Conservation (phyloP, 805 yeast species). For the Saccharomycodes ludwigii region DNA sequence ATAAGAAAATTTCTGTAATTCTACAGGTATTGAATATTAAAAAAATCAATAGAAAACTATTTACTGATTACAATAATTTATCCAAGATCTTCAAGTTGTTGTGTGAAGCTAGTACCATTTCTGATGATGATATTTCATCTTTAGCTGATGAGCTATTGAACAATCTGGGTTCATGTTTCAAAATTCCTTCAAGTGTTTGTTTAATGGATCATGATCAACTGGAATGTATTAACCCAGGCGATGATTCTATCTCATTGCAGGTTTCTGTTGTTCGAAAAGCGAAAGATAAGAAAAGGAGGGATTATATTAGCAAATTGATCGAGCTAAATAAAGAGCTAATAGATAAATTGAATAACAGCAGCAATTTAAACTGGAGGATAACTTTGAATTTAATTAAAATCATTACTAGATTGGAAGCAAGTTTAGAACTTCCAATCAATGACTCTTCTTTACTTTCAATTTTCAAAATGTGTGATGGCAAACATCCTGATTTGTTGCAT, state of each 20-base stretch:
- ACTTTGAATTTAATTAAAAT: constrained; percentile 36
- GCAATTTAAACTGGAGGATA: constrained; percentile 40
- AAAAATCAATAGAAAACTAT: constrained; percentile 44
- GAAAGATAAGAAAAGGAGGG: constrained; percentile 41
- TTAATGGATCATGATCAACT: constrained; percentile 30
- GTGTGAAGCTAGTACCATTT: constrained; percentile 42
- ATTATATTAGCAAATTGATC: constrained; percentile 28
- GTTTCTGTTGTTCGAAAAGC: constrained; percentile 49
- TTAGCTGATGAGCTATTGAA: constrained; percentile 41
- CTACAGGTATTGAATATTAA: constrained; percentile 44
- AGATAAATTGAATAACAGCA: constrained; percentile 7
- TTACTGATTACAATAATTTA: constrained; percentile 43
- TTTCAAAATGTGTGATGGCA: constrained; percentile 36
- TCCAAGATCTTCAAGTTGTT: constrained; percentile 35
- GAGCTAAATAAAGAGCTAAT: constrained; percentile 30
- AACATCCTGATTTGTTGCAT: constrained; percentile 57
- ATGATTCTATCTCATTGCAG: constrained; percentile 41
- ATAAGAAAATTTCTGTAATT: constrained; percentile 50
- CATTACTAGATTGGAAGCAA: constrained; percentile 40
- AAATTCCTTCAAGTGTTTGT: constrained; percentile 43
- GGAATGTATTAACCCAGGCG: constrained; percentile 47
- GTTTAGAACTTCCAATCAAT: constrained; percentile 35
- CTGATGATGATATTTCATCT: constrained; percentile 40
- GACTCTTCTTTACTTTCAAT: constrained; percentile 31
- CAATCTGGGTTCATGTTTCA: constrained; percentile 27